phyloP scores from a whole-genome alignment of 2,329 filamentous ascomycete species.

The Coleophoma cylindrospora region DNA sequence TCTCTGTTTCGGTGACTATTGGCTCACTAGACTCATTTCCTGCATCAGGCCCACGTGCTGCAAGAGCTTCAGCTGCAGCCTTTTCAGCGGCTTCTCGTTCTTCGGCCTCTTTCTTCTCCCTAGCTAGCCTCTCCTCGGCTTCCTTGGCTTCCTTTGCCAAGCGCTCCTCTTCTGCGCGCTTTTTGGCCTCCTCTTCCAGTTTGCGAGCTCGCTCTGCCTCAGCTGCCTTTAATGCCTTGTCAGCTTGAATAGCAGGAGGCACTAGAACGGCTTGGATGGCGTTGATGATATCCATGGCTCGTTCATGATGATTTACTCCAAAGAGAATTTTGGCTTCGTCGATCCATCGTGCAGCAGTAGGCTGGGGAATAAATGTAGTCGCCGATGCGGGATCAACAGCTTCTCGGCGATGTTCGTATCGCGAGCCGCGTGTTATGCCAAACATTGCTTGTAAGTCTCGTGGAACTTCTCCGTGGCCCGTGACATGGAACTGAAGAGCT shows the following conservation, averaged over 20 bases:
- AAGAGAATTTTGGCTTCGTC: conserved; percentile 89
- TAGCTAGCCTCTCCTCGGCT: conserved; percentile 60
- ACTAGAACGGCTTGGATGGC: conserved; percentile 69
- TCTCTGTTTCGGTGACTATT: conserved; percentile 14
- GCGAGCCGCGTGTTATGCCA: conserved; percentile 21
- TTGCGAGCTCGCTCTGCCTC: conserved; percentile 50
- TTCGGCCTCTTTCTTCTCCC: conserved; percentile 66
- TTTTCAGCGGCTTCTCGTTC: conserved; percentile 60
- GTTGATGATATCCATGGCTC: conserved; percentile 61
- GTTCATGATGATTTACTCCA: conserved; percentile 62
- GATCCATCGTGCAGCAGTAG: conserved; percentile 75
- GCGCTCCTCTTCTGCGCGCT: conserved; percentile 60
- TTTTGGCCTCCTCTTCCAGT: conserved; percentile 54
- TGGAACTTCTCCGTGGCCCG: conserved; percentile 41
- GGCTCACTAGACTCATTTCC: conserved; percentile 31
- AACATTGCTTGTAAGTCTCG: conserved; percentile 45
- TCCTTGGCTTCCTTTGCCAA: conserved; percentile 66
- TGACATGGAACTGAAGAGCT: conserved; percentile 56
- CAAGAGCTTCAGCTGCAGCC: conserved; percentile 44
- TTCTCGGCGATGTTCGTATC: conserved; percentile 18
- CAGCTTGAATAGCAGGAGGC: conserved; percentile 77
- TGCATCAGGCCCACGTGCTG: conserved; percentile 40
- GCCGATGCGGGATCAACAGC: conserved; percentile 24
- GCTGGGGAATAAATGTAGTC: conserved; percentile 57
- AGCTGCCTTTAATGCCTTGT: conserved; percentile 63